A percentile compares a stretch with the other conserved stretches of the same genome.
Evolutionary conservation across 1,284 basidiomycete genomes (phyloP).

Genomic region (Ceratobasidium sp.): DNA sequence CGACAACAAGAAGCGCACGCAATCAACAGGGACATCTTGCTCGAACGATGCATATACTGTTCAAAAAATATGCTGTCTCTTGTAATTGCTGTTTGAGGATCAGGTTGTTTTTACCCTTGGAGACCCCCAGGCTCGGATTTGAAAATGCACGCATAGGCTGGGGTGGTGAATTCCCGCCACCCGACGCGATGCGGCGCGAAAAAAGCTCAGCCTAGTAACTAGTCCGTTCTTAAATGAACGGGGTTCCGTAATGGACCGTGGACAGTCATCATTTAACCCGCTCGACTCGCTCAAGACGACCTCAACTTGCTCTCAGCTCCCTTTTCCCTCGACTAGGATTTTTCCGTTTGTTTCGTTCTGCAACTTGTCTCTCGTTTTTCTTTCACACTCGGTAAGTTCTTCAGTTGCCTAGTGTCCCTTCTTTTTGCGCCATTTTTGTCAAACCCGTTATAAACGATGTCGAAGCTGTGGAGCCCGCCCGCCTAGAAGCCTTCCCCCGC

Average conservation of each 20-base stretch:
- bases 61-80: background rate
- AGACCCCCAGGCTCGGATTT: background rate
- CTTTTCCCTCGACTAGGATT: background rate
- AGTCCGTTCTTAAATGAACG: no score
- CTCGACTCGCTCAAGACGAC: background rate
- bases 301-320: background rate
- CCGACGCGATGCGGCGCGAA: no score
- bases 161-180: no score
- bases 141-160: background rate
- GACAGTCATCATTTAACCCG: background rate
- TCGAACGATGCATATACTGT: conserved; percentile 11
- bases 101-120: background rate
- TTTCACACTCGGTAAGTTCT: conserved; percentile 31
- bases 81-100: background rate
- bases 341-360: background rate
- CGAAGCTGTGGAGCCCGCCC: conserved; percentile 31
- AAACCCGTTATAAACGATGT: conserved; percentile 1
- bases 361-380: conserved; percentile 3
- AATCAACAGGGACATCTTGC: background rate
- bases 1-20: conserved; percentile 15
- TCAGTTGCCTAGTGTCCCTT: background rate
- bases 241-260: background rate
- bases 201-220: background rate
- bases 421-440: background rate
- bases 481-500: conserved; percentile 27